Base-by-base conservation (phyloP, 768 basidiomycete genomes). In the Chalciporus piperatus region DNA sequence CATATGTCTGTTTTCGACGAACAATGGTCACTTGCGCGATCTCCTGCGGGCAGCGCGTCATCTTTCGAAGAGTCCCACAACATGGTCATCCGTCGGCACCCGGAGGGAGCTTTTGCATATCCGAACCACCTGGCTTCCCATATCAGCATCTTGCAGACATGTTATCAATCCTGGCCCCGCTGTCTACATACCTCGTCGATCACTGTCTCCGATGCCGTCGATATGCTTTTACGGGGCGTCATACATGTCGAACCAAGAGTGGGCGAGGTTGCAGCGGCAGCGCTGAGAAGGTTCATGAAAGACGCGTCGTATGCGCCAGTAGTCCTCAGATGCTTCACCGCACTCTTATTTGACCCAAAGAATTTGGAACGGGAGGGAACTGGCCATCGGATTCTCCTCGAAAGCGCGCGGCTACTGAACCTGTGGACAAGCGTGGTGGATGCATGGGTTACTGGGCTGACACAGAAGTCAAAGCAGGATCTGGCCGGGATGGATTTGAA, bases 141-240 rank as follows among this genome's bases (percentile, higher is more conserved):
- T 50, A 82, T 97, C 59, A 79, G 74, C 46, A 74, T 94, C 30
- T 75, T 95, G 4, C 81, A 86, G 58, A 81, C 85, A 0, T 83
- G 87, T 61, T 88, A 93, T 66, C 85, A 87, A 53, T 80, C 89
- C 6, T 88, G 92, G 84, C 94, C 94, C 0, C 82, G 94, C 3
- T 88, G 83, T 59, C 74, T 93, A 39, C 81, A 85, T 61, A 69
- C 76, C 3, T 73, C 77, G 4, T 72, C 72, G 4, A 67, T 81
- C 28, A 60, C 80, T 39, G 66, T 87, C 43, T 64, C 75, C 11
- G 85, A 87, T 39, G 80, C 84, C 0, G 75, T 92, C 45, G 87
- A 92, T 57, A 83, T 92, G 76, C 79, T 95, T 22, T 74, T 94
- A 41, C 80, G 83, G 30, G 89, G 88, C 2, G 79, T 91, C n/a